Conservation (phyloP, 1,139 yeast species). For the Geotrichum histeridarum region DNA sequence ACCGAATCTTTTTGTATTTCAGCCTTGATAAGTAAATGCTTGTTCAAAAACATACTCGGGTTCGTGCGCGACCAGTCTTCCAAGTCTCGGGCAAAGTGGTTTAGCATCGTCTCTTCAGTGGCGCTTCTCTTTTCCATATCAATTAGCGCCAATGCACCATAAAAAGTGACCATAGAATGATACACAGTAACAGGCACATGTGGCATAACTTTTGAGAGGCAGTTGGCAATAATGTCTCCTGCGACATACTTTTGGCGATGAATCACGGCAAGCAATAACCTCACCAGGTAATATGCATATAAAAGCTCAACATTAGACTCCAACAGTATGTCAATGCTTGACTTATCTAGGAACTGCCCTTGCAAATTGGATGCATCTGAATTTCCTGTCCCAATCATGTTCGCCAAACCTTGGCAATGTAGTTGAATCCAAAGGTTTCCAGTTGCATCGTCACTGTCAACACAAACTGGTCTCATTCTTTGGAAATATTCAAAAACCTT, state of each 20-base stretch:
- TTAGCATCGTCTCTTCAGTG: constrained; percentile 23
- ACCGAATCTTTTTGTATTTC: constrained; percentile 29
- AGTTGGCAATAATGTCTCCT: constrained; percentile 27
- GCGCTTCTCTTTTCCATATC: constrained; percentile 26
- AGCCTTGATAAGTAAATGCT: constrained; percentile 40
- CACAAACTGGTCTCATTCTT: constrained; percentile 27
- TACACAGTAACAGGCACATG: constrained; percentile 30
- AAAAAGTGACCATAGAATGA: constrained; percentile 32
- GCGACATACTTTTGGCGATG: constrained; percentile 29
- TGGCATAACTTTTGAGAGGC: constrained; percentile 27
- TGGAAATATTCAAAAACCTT: constrained; percentile 28
- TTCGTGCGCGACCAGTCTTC: constrained; percentile 39
- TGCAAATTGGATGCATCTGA: constrained; percentile 28
- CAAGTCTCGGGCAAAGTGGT: constrained; percentile 31
- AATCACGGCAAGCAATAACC: constrained; percentile 29
- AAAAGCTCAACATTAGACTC: constrained; percentile 23
- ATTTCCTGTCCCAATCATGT: constrained; percentile 28
- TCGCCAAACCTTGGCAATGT: constrained; percentile 29
- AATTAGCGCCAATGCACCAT: constrained; percentile 31
- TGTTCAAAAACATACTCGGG: constrained; percentile 41
- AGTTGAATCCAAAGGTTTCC: constrained; percentile 32
- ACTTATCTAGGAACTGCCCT: constrained; percentile 25
- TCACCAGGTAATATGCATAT: constrained; percentile 29
- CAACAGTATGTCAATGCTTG: constrained; percentile 19
- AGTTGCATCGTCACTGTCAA: constrained; percentile 28